Conservation (phyloP, 345 rosid genomes). For the Mallotus nudiflorus region DNA sequence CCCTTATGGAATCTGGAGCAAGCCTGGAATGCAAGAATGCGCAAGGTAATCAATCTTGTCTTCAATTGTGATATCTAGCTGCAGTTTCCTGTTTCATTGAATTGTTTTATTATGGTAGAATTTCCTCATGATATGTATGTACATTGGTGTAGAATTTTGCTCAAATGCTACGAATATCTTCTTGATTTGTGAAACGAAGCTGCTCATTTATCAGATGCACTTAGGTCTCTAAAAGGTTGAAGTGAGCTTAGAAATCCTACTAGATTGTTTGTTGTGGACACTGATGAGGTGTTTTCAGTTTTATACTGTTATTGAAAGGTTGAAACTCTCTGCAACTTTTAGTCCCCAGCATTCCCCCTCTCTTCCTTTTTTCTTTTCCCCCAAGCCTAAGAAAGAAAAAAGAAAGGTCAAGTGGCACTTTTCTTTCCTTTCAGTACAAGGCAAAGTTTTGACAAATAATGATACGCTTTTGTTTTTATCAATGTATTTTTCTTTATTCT, state of each 20-base stretch:
- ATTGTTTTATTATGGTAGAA: slow-evolving; percentile 1
- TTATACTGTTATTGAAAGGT: not conserved
- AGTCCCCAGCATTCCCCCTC: not conserved
- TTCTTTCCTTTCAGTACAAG: not conserved
- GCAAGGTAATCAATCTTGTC: slow-evolving; percentile 56
- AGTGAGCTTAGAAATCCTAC: not conserved
- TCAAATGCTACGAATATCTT: not conserved
- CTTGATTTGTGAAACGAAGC: not conserved
- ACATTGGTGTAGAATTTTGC: too few relatives aligned
- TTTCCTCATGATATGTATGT: not conserved
- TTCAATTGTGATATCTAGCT: slow-evolving; percentile 6
- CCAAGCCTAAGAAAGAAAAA: not conserved
- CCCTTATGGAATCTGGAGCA: slow-evolving; percentile 83
- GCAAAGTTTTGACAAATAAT: not conserved
- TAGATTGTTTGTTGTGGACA: not conserved
- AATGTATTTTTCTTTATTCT: not conserved
- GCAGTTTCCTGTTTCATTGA: not conserved
- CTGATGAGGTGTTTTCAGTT: not conserved
- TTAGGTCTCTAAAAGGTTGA: slow-evolving; percentile 3
- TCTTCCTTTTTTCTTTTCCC: not conserved
- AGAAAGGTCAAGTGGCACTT: not conserved
- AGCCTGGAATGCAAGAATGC: slow-evolving; percentile 81
- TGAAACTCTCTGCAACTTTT: not conserved
- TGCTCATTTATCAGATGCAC: not conserved
- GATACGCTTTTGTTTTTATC: not conserved